Evolutionary conservation across 352 stramenopile genomes (phyloP).

Genomic region (Phytophthora brassicae): DNA sequence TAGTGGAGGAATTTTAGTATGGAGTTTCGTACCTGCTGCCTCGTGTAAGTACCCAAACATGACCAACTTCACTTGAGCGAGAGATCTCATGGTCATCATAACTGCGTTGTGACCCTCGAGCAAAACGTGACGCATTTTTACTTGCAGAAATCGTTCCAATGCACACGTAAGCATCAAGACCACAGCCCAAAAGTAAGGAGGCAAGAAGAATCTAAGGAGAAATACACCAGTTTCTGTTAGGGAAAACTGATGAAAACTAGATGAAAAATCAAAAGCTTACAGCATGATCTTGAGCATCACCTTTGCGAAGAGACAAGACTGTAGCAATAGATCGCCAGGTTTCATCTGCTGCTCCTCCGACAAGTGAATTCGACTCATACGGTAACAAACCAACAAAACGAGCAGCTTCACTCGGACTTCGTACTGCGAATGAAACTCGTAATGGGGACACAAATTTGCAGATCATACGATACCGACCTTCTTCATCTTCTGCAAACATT

Average conservation of each 20-base stretch:
- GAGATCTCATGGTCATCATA: constrained; percentile 15
- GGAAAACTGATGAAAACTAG: not conserved
- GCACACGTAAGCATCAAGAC: constrained; percentile 85
- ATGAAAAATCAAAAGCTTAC: constrained; percentile 24
- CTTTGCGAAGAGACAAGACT: constrained; percentile 71
- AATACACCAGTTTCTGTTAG: not conserved
- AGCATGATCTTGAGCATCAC: constrained; percentile 84
- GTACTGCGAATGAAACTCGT: constrained; percentile 46
- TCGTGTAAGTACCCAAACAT: constrained; percentile 82
- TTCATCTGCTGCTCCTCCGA: constrained; percentile 65
- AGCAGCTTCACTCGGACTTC: constrained; percentile 78
- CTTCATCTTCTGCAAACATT: constrained; percentile 88
- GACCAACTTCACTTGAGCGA: constrained; percentile 42
- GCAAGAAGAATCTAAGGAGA: constrained; percentile 70
- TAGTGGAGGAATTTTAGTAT: no score
- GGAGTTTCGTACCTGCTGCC: constrained; percentile 25
- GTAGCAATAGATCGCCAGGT: constrained; percentile 76
- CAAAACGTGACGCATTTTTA: constrained; percentile 30
- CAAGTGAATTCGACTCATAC: constrained; percentile 50
- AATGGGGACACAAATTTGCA: constrained; percentile 84
- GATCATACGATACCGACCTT: constrained; percentile 80
- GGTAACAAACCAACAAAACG: constrained; percentile 84
- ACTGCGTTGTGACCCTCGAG: constrained; percentile 11
- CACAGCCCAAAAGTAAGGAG: constrained; percentile 88
- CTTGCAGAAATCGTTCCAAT: constrained; percentile 70